These are phyloP conservation scores for Cutaneotrichosporon sp. DNA, from an alignment of 1,284 basidiomycete genomes.

Conservation along the genomic window DNA sequence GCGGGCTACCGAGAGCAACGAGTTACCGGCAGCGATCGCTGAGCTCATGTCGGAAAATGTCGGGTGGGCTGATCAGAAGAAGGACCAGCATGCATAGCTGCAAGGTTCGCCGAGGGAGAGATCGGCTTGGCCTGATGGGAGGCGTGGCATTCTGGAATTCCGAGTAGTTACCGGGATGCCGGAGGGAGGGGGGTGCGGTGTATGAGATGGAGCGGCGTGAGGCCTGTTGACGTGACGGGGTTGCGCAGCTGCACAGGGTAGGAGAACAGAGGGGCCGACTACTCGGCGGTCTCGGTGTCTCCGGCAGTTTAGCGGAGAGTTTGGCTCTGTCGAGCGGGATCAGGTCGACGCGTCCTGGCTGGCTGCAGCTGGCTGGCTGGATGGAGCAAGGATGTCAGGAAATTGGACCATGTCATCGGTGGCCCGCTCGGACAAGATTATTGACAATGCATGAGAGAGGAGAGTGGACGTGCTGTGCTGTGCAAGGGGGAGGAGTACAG, in stretches of 20 bases:
- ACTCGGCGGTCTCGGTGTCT: not conserved
- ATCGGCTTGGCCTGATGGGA: not conserved
- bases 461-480: not conserved
- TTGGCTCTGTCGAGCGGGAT: not conserved
- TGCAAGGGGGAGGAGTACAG: too few species aligned
- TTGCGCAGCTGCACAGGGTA: too few species aligned
- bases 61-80: not conserved
- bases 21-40: not conserved
- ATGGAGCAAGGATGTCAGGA: too few species aligned
- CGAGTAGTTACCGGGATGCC: not conserved
- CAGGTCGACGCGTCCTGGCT: not conserved
- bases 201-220: not conserved
- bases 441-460: not conserved
- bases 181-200: not conserved
- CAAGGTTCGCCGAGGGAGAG: not conserved
- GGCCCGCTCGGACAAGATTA: not conserved
- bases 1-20: not conserved
- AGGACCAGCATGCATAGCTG: not conserved
- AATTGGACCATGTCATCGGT: too few species aligned
- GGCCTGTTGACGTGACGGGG: constrained; percentile 1
- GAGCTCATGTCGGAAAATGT: not conserved
- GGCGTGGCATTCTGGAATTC: not conserved
- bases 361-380: too few species aligned
- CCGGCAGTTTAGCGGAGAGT: not conserved
- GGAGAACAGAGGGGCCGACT: too few species aligned